Evolutionary conservation across 306 rosid species (phyloP).

Genomic region (Malus orientalis): DNA sequence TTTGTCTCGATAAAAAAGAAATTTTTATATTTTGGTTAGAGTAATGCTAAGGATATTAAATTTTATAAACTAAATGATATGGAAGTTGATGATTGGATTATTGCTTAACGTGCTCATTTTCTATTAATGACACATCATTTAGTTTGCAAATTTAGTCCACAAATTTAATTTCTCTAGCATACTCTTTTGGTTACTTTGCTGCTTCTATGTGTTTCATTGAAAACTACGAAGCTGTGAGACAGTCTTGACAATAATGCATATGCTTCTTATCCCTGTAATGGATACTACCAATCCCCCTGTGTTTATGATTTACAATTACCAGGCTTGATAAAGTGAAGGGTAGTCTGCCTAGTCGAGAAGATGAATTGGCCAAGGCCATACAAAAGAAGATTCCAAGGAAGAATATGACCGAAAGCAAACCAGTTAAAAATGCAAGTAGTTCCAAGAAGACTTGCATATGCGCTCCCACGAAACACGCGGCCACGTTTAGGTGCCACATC

Average conservation of each 20-base stretch:
- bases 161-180: no score
- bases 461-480: conserved; percentile 23
- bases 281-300: background rate
- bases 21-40: no score
- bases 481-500: conserved; percentile 18
- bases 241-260: background rate
- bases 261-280: background rate
- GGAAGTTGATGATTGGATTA: no score
- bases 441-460: conserved; percentile 18
- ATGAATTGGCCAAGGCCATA: background rate
- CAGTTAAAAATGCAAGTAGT: background rate
- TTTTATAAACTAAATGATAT: no score
- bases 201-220: no score
- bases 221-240: no score
- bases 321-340: conserved; percentile 1
- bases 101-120: no score
- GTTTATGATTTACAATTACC: background rate
- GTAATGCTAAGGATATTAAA: no score
- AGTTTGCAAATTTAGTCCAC: no score
- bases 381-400: background rate
- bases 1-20: no score
- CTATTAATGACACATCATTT: no score
- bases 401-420: background rate
- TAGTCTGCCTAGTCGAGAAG: background rate
- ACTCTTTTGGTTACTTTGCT: no score